phyloP scores from a whole-genome alignment of 495 filamentous ascomycete species.

The Pseudoneurospora amorphoporcata region DNA sequence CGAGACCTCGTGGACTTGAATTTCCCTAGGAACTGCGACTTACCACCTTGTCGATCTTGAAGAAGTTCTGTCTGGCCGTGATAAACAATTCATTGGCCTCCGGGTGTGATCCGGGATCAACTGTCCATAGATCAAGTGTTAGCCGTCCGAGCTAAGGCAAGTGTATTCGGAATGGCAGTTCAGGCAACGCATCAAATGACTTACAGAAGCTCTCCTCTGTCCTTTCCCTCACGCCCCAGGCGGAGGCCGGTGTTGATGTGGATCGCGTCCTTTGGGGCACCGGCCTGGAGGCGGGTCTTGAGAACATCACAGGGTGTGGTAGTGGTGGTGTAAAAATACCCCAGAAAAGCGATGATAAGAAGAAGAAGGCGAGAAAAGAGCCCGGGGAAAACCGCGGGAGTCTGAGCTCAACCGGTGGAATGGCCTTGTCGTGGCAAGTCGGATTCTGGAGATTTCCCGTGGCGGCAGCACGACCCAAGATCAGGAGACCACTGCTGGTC shows the following conservation, averaged over 20 bases:
- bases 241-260: background rate
- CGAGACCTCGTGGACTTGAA: background rate
- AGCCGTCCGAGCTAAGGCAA: background rate
- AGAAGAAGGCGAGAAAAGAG: background rate
- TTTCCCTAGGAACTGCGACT: background rate
- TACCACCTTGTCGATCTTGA: background rate
- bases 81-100: background rate
- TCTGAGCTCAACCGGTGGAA: background rate
- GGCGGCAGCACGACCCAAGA: conserved; percentile 20
- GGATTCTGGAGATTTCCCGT: conserved; percentile 13
- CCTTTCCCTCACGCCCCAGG: background rate
- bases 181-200: background rate
- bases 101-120: background rate
- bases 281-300: background rate
- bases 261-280: background rate
- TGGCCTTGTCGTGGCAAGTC: conserved; percentile 20
- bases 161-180: background rate
- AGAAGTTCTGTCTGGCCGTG: background rate
- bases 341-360: background rate
- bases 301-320: background rate
- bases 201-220: background rate
- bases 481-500: conserved; percentile 12
- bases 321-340: background rate
- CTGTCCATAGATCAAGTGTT: background rate
- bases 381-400: background rate